Base-by-base conservation (phyloP, 2,329 filamentous ascomycete genomes). In the Colletotrichum orbiculare region DNA sequence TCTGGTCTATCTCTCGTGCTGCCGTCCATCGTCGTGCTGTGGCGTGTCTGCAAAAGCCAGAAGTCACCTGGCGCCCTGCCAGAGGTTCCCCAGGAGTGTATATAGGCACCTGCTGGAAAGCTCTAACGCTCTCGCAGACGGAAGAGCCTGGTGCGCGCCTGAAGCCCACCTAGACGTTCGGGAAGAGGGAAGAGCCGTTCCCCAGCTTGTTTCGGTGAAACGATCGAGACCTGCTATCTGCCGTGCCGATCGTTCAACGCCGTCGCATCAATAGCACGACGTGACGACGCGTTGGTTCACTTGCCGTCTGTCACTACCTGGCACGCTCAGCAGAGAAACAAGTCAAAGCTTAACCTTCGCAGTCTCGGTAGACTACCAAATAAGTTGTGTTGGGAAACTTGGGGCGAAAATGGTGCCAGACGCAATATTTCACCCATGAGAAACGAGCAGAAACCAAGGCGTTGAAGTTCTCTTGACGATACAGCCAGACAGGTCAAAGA, bases 241-340 rank as follows among this genome's bases (percentile, higher is more conserved):
- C 46, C 46, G 57, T 37, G 62, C 37, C 62, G 46, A 61, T 61
- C 45, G 38, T 52, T 61, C 57, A 61, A 61, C 57, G 39, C 37
- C 46, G 41, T 47, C 61, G 57, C 58, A 52, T 56, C 46, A 47
- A 42, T 45, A 38, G 43, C 17, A 15, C 33, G 49, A 43, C 49
- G 38, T 45, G 42, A 60, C 45, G 17, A 39, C 5, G 55, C 34
- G 34, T 13, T 50, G 50, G 43, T 45, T 49, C 35, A 58, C 34
- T 46, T 34, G 47, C 25, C 11, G 42, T 50, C 33, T 50, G 35
- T 48, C 48, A 39, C 12, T 41, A 12, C 41, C 7, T 9, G 8
- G 25, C 15, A 17, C 43, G 41, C 38, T 25, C 25, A 25, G 25
- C 11, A n/a, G 4, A 55, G 50, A 60, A 33, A 64, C 60, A 38